These are phyloP conservation scores for Zelonia costaricensis DNA, from an alignment of 208 protist genomes.

Conservation along the genomic window DNA sequence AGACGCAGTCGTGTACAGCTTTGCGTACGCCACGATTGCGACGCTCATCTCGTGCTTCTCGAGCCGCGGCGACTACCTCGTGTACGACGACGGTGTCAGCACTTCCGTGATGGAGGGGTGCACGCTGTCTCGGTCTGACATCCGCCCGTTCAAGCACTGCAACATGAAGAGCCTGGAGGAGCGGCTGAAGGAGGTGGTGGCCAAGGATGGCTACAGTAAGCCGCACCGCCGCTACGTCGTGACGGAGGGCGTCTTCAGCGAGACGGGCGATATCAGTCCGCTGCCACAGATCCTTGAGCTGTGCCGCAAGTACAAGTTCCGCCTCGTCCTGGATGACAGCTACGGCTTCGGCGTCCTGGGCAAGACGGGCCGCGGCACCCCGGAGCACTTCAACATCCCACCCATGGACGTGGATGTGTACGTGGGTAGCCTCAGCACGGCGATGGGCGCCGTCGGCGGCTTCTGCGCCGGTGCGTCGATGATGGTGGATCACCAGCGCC, in stretches of 20 bases:
- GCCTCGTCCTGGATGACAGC: conserved; percentile 97
- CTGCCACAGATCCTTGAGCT: conserved; percentile 92
- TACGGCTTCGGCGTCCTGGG: conserved; percentile 96
- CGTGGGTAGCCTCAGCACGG: conserved; percentile 84
- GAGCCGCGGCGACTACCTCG: conserved; percentile 91
- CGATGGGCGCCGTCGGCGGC: conserved; percentile 93
- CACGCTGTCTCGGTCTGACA: conserved; percentile 83
- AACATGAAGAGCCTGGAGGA: conserved; percentile 93
- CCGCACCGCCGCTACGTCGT: conserved; percentile 93
- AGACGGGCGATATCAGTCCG: conserved; percentile 86
- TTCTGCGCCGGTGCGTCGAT: conserved; percentile 91
- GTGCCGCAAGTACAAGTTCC: conserved; percentile 94
- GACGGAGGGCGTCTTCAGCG: conserved; percentile 95
- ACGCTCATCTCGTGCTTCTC: conserved; percentile 96
- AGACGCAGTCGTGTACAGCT: conserved; percentile 95
- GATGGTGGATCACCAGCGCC: conserved; percentile 95
- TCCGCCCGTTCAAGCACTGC: conserved; percentile 95
- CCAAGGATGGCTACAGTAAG: conserved; percentile 65
- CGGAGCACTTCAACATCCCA: conserved; percentile 93
- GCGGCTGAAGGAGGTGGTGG: conserved; percentile 70
- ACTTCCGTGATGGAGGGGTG: conserved; percentile 89
- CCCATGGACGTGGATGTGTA: conserved; percentile 87
- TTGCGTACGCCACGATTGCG: conserved; percentile 94
- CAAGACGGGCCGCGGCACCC: conserved; percentile 92
- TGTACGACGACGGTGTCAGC: conserved; percentile 89